Conservation (phyloP, 192 early-diverging fungal species). For the Mortierella claussenii region DNA sequence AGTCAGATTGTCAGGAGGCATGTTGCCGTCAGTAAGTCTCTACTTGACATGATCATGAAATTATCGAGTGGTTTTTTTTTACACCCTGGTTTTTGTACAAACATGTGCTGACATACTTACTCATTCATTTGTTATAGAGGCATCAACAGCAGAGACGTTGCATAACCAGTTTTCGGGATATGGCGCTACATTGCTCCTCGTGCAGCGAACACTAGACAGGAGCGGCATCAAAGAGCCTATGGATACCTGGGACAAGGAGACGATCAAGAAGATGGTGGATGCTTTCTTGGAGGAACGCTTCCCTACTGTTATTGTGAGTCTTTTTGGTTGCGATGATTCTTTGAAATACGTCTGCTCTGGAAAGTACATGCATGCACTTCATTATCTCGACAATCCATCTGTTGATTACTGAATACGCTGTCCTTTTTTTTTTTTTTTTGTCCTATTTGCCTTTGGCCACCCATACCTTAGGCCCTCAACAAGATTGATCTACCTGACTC, state of each 20-base stretch:
- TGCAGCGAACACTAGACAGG: slow-evolving; percentile 62
- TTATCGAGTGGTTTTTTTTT: too few relatives aligned
- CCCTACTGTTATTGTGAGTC: slow-evolving; percentile 76
- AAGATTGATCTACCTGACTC: slow-evolving; percentile 88
- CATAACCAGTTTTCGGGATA: slow-evolving; percentile 72
- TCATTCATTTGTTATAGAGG: slow-evolving; percentile 40
- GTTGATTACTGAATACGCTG: too few relatives aligned
- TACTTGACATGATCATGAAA: too few relatives aligned
- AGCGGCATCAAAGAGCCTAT: slow-evolving; percentile 63
- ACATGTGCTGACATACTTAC: too few relatives aligned
- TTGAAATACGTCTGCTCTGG: too few relatives aligned
- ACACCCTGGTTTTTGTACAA: not conserved
- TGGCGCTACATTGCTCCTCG: slow-evolving; percentile 62
- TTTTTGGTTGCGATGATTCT: too few relatives aligned
- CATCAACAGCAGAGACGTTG: slow-evolving; percentile 64
- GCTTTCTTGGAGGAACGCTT: slow-evolving; percentile 82
- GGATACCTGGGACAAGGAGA: slow-evolving; percentile 74
- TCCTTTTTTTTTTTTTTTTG: too few relatives aligned
- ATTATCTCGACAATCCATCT: too few relatives aligned
- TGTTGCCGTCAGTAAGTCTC: slow-evolving; percentile 61
- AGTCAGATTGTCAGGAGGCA: slow-evolving; percentile 73
- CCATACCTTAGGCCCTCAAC: slow-evolving; percentile 82
- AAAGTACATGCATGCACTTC: too few relatives aligned
- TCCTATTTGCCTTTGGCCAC: too few relatives aligned
- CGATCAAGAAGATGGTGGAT: slow-evolving; percentile 66